A percentile compares a stretch with the other conserved stretches of the same genome.
Conservation (phyloP, 306 rosid genomes). For the Albizia julibrissin region DNA sequence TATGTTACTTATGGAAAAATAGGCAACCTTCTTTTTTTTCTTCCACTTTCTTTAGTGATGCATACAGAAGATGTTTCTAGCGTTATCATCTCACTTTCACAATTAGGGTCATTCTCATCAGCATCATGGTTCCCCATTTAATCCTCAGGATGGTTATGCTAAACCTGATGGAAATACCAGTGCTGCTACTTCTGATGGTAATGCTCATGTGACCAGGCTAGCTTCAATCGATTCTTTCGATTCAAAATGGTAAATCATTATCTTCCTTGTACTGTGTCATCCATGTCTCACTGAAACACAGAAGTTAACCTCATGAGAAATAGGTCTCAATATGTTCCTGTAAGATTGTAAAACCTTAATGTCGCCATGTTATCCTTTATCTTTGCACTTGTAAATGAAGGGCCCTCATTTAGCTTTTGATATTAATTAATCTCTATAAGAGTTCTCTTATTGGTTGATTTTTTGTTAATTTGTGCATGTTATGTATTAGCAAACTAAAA, state of each 20-base stretch:
- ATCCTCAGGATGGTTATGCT: slow-evolving; percentile 61
- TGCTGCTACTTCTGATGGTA: slow-evolving; percentile 67
- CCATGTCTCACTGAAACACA: slow-evolving; percentile 21
- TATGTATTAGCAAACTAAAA: slow-evolving; percentile 6
- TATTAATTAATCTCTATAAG: background rate
- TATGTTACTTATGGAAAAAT: slow-evolving; percentile 23
- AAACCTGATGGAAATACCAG: slow-evolving; percentile 56
- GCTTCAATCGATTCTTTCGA: slow-evolving; percentile 99
- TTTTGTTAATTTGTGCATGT: background rate
- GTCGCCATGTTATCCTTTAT: slow-evolving; percentile 14
- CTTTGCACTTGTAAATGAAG: background rate
- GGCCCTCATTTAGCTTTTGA: background rate
- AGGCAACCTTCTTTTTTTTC: slow-evolving; percentile 12
- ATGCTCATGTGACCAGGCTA: slow-evolving; percentile 72
- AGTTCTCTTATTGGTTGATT: background rate
- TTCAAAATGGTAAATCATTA: slow-evolving; percentile 83
- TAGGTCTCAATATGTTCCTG: slow-evolving; percentile 6
- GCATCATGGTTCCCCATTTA: slow-evolving; percentile 69
- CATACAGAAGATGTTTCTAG: slow-evolving; percentile 17
- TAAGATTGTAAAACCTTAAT: slow-evolving; percentile 14
- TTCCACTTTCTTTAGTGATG: slow-evolving; percentile 17
- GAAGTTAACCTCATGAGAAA: background rate
- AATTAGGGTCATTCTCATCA: slow-evolving; percentile 58
- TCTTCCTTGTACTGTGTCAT: slow-evolving; percentile 1
- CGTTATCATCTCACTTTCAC: background rate